phyloP scores from a whole-genome alignment of 2,329 filamentous ascomycete species.

The Plectosphaerella plurivora region DNA sequence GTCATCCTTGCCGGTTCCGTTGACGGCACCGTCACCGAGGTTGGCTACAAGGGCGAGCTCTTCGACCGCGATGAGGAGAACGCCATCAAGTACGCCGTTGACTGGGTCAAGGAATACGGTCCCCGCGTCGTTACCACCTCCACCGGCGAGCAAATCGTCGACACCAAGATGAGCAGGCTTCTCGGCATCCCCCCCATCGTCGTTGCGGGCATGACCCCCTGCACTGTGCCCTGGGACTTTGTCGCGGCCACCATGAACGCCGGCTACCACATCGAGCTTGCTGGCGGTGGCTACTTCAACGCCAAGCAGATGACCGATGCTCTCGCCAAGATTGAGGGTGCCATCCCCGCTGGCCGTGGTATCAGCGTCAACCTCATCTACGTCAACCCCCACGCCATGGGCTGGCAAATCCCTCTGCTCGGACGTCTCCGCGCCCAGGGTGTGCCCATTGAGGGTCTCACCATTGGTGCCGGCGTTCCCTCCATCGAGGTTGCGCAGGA shows the following conservation, averaged over 20 bases:
- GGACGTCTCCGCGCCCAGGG: slow-evolving; percentile 77
- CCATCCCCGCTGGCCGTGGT: slow-evolving; percentile 78
- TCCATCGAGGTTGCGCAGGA: slow-evolving; percentile 91
- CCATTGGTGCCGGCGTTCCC: slow-evolving; percentile 88
- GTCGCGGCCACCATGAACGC: slow-evolving; percentile 90
- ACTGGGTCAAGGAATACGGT: slow-evolving; percentile 97
- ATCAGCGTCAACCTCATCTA: slow-evolving; percentile 91
- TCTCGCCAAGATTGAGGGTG: slow-evolving; percentile 76
- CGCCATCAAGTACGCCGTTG: slow-evolving; percentile 88
- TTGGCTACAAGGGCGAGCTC: slow-evolving; percentile 96
- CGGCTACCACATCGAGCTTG: slow-evolving; percentile 90
- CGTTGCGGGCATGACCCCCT: slow-evolving; percentile 91
- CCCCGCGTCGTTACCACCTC: slow-evolving; percentile 90
- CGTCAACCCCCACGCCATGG: slow-evolving; percentile 83
- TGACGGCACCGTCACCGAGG: slow-evolving; percentile 81
- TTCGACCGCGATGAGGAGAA: slow-evolving; percentile 96
- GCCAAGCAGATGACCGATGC: slow-evolving; percentile 79
- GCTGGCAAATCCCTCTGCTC: slow-evolving; percentile 85
- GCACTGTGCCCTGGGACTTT: slow-evolving; percentile 86
- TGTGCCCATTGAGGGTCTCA: slow-evolving; percentile 85
- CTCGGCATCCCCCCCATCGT: slow-evolving; percentile 82
- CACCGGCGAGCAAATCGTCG: slow-evolving; percentile 82
- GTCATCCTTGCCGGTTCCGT: slow-evolving; percentile 94
- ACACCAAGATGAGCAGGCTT: slow-evolving; percentile 92
- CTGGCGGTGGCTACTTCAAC: slow-evolving; percentile 84